Evolutionary conservation across 805 yeast genomes (phyloP), one percentile per base, ranked within the genome.

Genomic region (Kregervanrija fluxuum): DNA sequence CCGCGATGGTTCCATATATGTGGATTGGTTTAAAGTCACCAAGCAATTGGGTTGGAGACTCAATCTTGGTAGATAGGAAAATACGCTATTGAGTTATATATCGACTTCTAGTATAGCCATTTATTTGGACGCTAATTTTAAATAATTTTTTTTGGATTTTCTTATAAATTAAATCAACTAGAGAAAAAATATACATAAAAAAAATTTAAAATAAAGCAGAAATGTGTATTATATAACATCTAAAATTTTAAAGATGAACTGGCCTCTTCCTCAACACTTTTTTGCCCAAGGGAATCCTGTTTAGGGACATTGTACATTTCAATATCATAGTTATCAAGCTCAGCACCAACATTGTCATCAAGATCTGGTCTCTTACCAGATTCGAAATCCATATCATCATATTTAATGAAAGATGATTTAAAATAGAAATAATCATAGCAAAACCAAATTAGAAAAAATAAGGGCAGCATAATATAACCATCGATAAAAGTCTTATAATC

Each of bases 381-480:
- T 37, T 67, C 74, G 39, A 76, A 73, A 50, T 77, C 79, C 52
- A 76, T 70, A 11, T 72, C 73, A 2, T 55, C 54, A 33, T 67
- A 59, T 30, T 64, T 61, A 15, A 75, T 68, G 64, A 59, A 50
- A 4, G 47, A 41, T 15, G 51, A 49, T 36, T 56, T 57, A 22
- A 49, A 47, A 41, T 47, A 53, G 33, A 47, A 48, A 46, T 28
- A 30, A 33, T 51, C 54, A 42, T 53, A 60, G 14, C 50, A 48
- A n/a, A 50, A 52, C 53, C 54, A 71, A 33, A 70, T 41, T 12
- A 79, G 52, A 28, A 69, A 64, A 49, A 78, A 80, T 12, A 80
- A 62, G 1, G 88, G 86, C 11, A 82, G 52, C 54, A 82, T 58
- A 48, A 82, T 74, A 55, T 82, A 82, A 4, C 81, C 76, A 57